Evolutionary conservation across 768 basidiomycete genomes (phyloP), one percentile per base, ranked within the genome.

Genomic region (Auricularia sp.): DNA sequence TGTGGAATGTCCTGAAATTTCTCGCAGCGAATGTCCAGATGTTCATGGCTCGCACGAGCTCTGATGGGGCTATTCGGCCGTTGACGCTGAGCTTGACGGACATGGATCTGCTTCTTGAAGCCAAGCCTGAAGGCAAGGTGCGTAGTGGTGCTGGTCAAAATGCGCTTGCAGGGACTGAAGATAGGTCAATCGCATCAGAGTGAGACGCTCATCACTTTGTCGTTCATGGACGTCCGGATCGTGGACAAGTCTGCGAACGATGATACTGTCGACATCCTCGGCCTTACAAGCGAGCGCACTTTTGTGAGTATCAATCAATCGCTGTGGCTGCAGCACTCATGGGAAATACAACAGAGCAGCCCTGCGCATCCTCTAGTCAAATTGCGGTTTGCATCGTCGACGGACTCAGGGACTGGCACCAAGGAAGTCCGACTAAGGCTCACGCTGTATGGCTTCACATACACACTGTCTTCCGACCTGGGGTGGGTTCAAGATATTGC

Each of bases 341-440:
- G 39, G 8, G 39, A 8, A 3, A 14, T 29, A 24, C 14, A 14
- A 1, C 65, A 73, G 68, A 54, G 42, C 47, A 65, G 65, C 1
- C 66, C 77, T 18, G 74, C 83, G 10, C 81, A 77, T 62, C 80
- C 87, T 2, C 72, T 86, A 29, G 62, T 91, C 59, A 85, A 87
- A 65, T 73, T 89, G 18, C 80, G 83, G n/a, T 85, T 94, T 70
- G 80, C 80, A 10, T 93, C 94, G 0, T 71, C 85, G 2, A 75
- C 80, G 2, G 77, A 86, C 13, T 81, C 85, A 2, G 84, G 81
- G 64, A 82, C 86, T 0, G 79, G 77, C 1, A 79, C 83, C n/a
- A 95, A 96, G 76, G 90, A 94, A 73, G 92, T 91, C 1, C 81
- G 81, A 64, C 73, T 96, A 67, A 85, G 84, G 66, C 66, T 90